A percentile compares a stretch with the other conserved stretches of the same genome.
These are phyloP conservation scores for Pyrenochaeta sp. DNA, from an alignment of 2,329 filamentous ascomycete genomes.

Conservation along the genomic window DNA sequence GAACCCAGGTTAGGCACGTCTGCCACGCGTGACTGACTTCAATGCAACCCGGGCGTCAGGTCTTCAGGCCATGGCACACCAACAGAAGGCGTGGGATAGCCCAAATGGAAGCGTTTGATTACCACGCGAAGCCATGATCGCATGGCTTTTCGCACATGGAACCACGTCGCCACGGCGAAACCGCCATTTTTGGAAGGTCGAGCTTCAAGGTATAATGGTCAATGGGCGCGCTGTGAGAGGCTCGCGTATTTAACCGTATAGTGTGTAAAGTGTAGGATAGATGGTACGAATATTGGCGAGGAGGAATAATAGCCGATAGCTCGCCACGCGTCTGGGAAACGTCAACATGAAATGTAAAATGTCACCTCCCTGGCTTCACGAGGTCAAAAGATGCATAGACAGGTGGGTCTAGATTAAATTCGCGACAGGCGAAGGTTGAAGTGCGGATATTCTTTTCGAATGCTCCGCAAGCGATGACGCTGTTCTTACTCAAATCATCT, in stretches of 20 bases:
- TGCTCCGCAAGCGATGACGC: neutral
- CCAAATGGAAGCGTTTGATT: slow-evolving; percentile 29
- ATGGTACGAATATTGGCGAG: slow-evolving; percentile 28
- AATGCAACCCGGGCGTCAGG: slow-evolving; percentile 29
- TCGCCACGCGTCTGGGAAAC: slow-evolving; percentile 11
- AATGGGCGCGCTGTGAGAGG: slow-evolving; percentile 30
- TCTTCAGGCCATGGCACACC: slow-evolving; percentile 13
- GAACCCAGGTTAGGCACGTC: slow-evolving; percentile 22
- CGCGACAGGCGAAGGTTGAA: neutral
- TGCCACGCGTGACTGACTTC: slow-evolving; percentile 40
- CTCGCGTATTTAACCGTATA: slow-evolving; percentile 42
- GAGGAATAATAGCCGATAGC: slow-evolving; percentile 34
- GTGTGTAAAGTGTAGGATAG: slow-evolving; percentile 33
- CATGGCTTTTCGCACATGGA: slow-evolving; percentile 12
- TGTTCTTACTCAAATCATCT: too few relatives aligned
- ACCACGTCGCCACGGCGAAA: slow-evolving; percentile 21
- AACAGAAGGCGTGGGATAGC: slow-evolving; percentile 12
- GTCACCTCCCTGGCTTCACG: neutral
- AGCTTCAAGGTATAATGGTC: slow-evolving; percentile 15
- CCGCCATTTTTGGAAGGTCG: slow-evolving; percentile 31
- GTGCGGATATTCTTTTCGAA: slow-evolving; percentile 1
- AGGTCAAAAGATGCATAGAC: neutral
- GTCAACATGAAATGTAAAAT: neutral
- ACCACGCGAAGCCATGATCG: slow-evolving; percentile 19
- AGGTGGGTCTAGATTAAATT: slow-evolving; percentile 1